A percentile compares a stretch with the other conserved stretches of the same genome.
phyloP scores from a whole-genome alignment of 2,329 filamentous ascomycete species.

The Gnomoniopsis smithogilvyi region DNA sequence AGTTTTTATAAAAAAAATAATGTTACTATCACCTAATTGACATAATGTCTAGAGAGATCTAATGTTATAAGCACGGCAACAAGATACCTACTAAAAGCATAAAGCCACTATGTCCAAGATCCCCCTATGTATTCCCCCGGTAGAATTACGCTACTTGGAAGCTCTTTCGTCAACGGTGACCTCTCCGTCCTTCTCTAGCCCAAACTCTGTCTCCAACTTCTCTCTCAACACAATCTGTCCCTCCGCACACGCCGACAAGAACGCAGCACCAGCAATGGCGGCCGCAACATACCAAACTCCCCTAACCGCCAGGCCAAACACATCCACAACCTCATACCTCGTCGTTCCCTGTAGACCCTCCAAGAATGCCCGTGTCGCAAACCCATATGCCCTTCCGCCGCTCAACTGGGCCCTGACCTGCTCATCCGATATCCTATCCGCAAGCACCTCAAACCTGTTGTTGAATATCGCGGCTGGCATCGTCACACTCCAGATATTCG shows the following conservation, averaged over 20 bases:
- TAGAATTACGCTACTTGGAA: no score
- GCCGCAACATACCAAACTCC: conserved; percentile 10
- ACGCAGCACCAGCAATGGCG: conserved; percentile 3
- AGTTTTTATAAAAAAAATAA: no score
- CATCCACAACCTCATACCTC: conserved; percentile 20
- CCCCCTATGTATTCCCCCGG: no score
- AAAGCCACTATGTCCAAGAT: no score
- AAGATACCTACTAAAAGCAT: no score
- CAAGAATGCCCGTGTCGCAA: no score
- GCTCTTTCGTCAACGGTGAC: no score
- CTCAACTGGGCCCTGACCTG: conserved; percentile 18
- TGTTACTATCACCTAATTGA: no score
- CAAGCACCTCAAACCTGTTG: conserved; percentile 16
- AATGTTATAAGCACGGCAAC: no score
- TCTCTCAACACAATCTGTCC: conserved; percentile 10
- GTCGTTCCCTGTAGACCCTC: no score
- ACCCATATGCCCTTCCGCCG: conserved; percentile 27
- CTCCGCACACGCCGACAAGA: conserved; percentile 2
- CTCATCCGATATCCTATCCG: conserved; percentile 19
- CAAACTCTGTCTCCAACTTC: conserved; percentile 14
- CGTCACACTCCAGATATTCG: conserved; percentile 41
- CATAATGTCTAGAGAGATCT: no score
- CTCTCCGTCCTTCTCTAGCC: no score
- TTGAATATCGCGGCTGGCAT: conserved; percentile 42
- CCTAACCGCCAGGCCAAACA: conserved; percentile 1